Evolutionary conservation across 2,329 filamentous ascomycete genomes (phyloP).

Genomic region (Helotiales sp.): DNA sequence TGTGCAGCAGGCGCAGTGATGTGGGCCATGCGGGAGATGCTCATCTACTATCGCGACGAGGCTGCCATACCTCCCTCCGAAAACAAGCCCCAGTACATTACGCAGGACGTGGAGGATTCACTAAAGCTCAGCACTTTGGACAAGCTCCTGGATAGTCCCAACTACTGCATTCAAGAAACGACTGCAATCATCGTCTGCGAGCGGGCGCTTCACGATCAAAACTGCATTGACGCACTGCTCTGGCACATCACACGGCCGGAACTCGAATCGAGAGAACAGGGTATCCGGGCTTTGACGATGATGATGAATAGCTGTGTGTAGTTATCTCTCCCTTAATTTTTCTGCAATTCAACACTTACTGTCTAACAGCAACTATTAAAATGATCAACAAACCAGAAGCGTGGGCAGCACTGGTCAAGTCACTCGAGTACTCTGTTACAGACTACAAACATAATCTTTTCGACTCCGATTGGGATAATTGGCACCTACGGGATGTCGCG

Average conservation of each 20-base stretch:
- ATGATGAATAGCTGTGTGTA: conserved; percentile 55
- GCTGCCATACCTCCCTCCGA: conserved; percentile 69
- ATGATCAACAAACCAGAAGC: conserved; percentile 39
- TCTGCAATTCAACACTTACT: conserved; percentile 18
- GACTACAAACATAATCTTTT: conserved; percentile 58
- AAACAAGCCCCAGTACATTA: conserved; percentile 74
- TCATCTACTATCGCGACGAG: conserved; percentile 64
- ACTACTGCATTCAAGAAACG: conserved; percentile 73
- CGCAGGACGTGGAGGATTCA: conserved; percentile 75
- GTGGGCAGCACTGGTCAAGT: conserved; percentile 60
- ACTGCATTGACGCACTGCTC: conserved; percentile 56
- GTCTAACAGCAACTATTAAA: conserved; percentile 28
- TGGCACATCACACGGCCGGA: conserved; percentile 63
- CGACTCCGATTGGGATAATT: conserved; percentile 65
- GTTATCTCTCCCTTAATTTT: too few species aligned
- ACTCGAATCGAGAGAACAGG: conserved; percentile 63
- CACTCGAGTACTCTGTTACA: conserved; percentile 59
- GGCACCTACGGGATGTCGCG: conserved; percentile 63
- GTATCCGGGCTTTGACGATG: conserved; percentile 60
- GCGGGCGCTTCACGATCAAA: conserved; percentile 62
- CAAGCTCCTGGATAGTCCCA: conserved; percentile 72
- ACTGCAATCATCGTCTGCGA: conserved; percentile 64
- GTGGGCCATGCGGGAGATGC: conserved; percentile 60
- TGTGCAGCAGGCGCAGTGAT: conserved; percentile 64
- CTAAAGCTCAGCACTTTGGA: conserved; percentile 69